phyloP scores from a whole-genome alignment of 2,329 filamentous ascomycete species.

The Ophiostoma australiae region DNA sequence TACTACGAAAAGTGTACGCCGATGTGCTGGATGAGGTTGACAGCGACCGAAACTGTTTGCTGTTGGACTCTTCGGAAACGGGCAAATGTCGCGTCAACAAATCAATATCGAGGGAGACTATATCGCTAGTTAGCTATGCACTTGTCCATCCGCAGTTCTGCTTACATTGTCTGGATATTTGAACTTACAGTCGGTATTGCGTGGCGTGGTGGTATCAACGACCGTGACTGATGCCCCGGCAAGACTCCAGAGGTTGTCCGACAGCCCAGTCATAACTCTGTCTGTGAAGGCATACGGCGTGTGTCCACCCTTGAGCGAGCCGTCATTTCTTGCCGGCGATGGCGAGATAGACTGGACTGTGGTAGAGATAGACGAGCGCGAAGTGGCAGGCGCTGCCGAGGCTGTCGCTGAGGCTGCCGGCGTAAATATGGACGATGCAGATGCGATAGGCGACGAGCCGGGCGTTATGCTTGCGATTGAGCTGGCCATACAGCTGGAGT shows the following conservation, averaged over 20 bases:
- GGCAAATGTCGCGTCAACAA: slow-evolving; percentile 15
- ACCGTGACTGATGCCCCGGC: slow-evolving; percentile 13
- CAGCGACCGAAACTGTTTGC: not conserved
- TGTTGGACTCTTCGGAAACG: not conserved
- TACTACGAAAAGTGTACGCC: not conserved
- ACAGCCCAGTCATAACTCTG: not conserved
- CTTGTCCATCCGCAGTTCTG: not conserved
- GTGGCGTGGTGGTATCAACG: not conserved
- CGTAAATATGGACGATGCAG: slow-evolving; percentile 10
- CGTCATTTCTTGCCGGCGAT: slow-evolving; percentile 5
- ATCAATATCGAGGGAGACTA: slow-evolving; percentile 23
- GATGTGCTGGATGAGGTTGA: not conserved
- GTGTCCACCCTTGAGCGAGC: not conserved
- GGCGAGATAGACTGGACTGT: slow-evolving; percentile 8
- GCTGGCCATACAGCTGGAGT: not conserved
- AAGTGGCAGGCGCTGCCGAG: not conserved
- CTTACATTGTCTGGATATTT: not conserved
- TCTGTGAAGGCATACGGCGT: not conserved
- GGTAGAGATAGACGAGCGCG: slow-evolving; percentile 1
- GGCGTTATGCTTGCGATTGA: slow-evolving; percentile 11
- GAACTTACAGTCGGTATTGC: not conserved
- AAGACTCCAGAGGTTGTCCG: slow-evolving; percentile 13
- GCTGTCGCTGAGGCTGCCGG: not conserved
- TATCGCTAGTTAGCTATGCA: not conserved
- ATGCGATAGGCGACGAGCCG: slow-evolving; percentile 12